Evolutionary conservation across 495 filamentous ascomycete species (phyloP).

Genomic region (Talaromyces wortmannii): DNA sequence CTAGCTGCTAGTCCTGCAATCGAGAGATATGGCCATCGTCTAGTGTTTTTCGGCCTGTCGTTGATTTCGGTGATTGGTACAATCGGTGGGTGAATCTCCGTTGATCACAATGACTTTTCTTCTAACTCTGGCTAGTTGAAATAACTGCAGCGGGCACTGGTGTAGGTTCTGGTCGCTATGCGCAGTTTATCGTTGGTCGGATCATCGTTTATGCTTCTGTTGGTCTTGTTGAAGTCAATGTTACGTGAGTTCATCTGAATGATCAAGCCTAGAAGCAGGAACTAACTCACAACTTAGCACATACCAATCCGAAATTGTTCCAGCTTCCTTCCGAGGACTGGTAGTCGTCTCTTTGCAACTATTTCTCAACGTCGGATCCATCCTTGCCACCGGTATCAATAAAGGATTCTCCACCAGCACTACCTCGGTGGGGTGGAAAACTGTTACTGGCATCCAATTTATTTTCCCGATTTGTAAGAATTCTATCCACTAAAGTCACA

Average conservation of each 20-base stretch:
- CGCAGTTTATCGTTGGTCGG: slow-evolving; percentile 4
- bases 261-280: not conserved
- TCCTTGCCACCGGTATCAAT: not conserved
- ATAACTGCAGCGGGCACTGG: not conserved
- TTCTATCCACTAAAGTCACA: not conserved
- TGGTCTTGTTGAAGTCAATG: slow-evolving; percentile 2
- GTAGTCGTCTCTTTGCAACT: slow-evolving; percentile 6
- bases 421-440: not conserved
- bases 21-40: slow-evolving; percentile 6
- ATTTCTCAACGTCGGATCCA: not conserved
- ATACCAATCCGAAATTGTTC: slow-evolving; percentile 12
- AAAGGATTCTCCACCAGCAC: not conserved
- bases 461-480: not conserved
- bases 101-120: not conserved
- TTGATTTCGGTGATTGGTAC: not conserved
- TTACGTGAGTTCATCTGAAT: not conserved
- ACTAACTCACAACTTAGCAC: not conserved
- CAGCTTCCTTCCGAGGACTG: slow-evolving; percentile 5
- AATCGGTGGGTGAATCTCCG: not conserved
- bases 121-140: not conserved
- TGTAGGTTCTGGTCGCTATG: not conserved
- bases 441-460: not conserved
- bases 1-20: slow-evolving; percentile 1
- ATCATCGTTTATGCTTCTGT: slow-evolving; percentile 6
- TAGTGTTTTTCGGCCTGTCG: slow-evolving; percentile 2